Base-by-base conservation (phyloP, 1,284 basidiomycete species). In the Rhodotorula sp. region DNA sequence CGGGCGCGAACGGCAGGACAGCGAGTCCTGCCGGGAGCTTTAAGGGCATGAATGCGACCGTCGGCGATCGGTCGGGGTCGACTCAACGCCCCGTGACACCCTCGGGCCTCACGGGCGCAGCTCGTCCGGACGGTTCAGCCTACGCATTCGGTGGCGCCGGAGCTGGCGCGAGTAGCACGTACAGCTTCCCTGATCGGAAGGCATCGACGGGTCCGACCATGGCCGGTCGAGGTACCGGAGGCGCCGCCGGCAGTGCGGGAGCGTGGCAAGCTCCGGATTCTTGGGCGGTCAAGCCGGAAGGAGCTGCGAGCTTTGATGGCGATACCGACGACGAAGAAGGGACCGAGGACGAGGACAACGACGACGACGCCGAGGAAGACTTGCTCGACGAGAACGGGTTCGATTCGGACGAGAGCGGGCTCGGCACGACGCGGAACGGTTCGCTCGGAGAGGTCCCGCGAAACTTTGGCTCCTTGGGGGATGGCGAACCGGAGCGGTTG, bases 241-340 rank as follows among this genome's bases (percentile, higher is more conserved):
- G 59, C n/a, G 61, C 61, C 34, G 64, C 58, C 52, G 49, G 52
- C 5, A 61, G 26, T 26, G 50, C 34, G 7, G 56, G 73, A 3
- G 82, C 83, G 5, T 85, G 84, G 84, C 82, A 82, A 1, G 83
- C 84, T 0, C 84, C 84, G 3, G 84, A 85, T 69, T 83, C 82
- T 19, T 85, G 84, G 84, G 84, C 84, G 21, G 84, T 85, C 21
- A 83, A 85, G 73, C 82, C 79, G 1, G 83, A 84, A 56, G 82
- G 81, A 34, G 80, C 79, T 2, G 78, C 74, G 12, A 79, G 78
- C 7, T 59, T 70, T 23, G 66, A 71, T 8, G 79, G 80, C n/a
- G 80, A 78, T n/a, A 77, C 79, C 15, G 80, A 79, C 66, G 77
- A 78, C 66, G 77, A 78, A 18, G 79, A 79, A 23, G 77, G 76